Evolutionary conservation across 371 early-diverging fungal genomes (phyloP).

Genomic region (Mucor irregularis): DNA sequence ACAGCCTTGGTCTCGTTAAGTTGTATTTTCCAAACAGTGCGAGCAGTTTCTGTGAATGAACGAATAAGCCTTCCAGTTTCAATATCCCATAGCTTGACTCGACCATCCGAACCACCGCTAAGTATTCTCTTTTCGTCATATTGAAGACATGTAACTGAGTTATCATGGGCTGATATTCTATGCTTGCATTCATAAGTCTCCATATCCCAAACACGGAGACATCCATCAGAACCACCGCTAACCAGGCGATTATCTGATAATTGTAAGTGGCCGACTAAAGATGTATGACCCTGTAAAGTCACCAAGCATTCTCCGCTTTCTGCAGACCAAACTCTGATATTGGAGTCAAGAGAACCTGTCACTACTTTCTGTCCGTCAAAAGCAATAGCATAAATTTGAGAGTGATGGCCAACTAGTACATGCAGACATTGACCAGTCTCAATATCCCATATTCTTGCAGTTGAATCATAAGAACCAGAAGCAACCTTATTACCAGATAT

Average conservation of each 20-base stretch:
- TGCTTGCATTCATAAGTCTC: conserved; percentile 53
- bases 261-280: conserved; percentile 76
- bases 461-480: conserved; percentile 88
- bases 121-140: conserved; percentile 76
- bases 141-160: conserved; percentile 84
- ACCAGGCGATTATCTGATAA: conserved; percentile 61
- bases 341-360: conserved; percentile 77
- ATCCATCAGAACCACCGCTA: conserved; percentile 86
- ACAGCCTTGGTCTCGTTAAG: conserved; percentile 59
- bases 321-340: conserved; percentile 69
- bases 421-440: conserved; percentile 67
- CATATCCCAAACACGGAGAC: conserved; percentile 84
- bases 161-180: conserved; percentile 74
- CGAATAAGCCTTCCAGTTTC: conserved; percentile 68
- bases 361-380: conserved; percentile 62
- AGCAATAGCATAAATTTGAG: conserved; percentile 67
- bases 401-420: conserved; percentile 66
- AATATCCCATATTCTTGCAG: conserved; percentile 85
- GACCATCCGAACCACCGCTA: conserved; percentile 82
- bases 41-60: conserved; percentile 58
- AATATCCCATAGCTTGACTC: conserved; percentile 83
- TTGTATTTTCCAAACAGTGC: conserved; percentile 60
- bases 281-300: conserved; percentile 75
- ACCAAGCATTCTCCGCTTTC: conserved; percentile 53
- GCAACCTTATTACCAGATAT: conserved; percentile 72